These are phyloP conservation scores for Gymnopilus dilepis DNA, from an alignment of 768 basidiomycete species.

Conservation along the genomic window DNA sequence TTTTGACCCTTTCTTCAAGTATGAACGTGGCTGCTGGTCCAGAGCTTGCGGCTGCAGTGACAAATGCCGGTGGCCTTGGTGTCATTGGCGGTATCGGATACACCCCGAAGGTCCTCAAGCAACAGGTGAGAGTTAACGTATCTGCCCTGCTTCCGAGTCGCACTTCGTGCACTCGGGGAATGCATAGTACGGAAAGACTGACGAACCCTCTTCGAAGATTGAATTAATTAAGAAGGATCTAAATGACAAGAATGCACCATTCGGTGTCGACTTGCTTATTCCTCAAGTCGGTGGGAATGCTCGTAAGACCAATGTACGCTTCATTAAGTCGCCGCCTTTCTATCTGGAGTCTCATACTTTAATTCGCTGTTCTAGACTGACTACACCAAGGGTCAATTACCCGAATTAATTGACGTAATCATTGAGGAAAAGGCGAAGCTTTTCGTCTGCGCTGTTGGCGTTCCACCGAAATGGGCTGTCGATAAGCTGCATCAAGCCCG, in stretches of 20 bases:
- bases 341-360: neutral
- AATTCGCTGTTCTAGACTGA: conserved; percentile 57
- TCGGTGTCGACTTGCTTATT: conserved; percentile 90
- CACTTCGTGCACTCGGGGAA: neutral
- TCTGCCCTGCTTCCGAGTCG: neutral
- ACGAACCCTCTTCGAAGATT: conserved; percentile 50
- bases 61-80: conserved; percentile 91
- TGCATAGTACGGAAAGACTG: neutral
- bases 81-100: conserved; percentile 92
- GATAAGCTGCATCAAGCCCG: conserved; percentile 84
- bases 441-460: conserved; percentile 91
- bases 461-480: conserved; percentile 82
- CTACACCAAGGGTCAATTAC: conserved; percentile 87
- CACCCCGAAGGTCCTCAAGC: conserved; percentile 79
- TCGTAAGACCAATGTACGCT: conserved; percentile 84
- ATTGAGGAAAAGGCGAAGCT: conserved; percentile 88
- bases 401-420: conserved; percentile 86
- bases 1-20: conserved; percentile 33
- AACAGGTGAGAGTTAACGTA: conserved; percentile 58
- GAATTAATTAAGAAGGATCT: conserved; percentile 74
- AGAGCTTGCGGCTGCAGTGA: conserved; percentile 91
- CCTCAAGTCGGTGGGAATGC: conserved; percentile 88
- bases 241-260: conserved; percentile 77
- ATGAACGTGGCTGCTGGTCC: conserved; percentile 58
- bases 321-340: neutral